Base-by-base conservation (phyloP, 495 filamentous ascomycete species). In the Trichoderma gamsii region DNA sequence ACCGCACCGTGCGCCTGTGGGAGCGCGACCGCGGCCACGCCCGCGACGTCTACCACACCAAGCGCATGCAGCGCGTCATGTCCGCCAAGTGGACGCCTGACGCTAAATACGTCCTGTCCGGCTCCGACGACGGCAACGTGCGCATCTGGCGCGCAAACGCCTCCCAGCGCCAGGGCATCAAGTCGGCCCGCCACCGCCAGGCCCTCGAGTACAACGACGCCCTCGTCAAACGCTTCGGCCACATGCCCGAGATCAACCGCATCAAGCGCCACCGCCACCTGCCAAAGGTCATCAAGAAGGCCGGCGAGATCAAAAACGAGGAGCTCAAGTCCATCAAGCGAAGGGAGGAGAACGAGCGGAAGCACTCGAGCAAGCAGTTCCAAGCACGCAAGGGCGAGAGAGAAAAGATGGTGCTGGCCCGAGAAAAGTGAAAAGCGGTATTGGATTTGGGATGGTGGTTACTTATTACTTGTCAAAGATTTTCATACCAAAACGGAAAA, bases 41-140 rank as follows among this genome's bases (percentile, higher is more conserved):
- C 4, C 80, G 93, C 67, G 95, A 99, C 69, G 88, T 97, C 63
- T 99, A 99, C 79, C 95, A 98, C 80, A 98, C 95, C 12, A 93
- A 96, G 79, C 87, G 95, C 66, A 97, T 97, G 96, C 95, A 99
- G 81, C 85, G 89, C 72, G 92, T 96, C n/a, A 97, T 98, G 83
- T 89, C 88, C 23, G 85, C 84, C 65, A 85, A 84, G 68, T 98
- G 89, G 82, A 92, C 92, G 0, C 91, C 93, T 18, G 96, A 98
- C 76, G 89, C 89, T 72, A 89, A 90, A 70, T 98, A 95, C 74
- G 76, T 98, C 43, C 82, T 98, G 67, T 90, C 87, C 25, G 93
- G 92, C 18, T 90, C 87, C 27, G 94, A 98, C 74, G 95, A 99
- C 73, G 96, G 96, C 56, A 98, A 97, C 71, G 82, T 97, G 66